Conservation (phyloP, 306 rosid genomes). For the Mimosa bimucronata region DNA sequence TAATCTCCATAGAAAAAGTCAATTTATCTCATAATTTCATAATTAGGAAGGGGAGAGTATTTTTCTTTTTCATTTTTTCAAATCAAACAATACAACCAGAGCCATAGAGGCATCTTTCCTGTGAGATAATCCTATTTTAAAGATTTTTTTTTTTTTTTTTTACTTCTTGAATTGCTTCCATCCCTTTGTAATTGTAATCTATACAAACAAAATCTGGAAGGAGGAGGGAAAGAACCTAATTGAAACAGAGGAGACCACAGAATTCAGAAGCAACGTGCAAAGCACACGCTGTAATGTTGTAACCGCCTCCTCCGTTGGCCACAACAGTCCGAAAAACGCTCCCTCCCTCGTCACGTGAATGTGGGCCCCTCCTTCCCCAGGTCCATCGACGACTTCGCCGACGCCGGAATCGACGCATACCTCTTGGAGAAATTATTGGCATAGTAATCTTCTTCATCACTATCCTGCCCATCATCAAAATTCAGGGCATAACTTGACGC, state of each 20-base stretch:
- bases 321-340: neutral
- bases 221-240: neutral
- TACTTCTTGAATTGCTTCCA: neutral
- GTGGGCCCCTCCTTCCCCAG: constrained; percentile 51
- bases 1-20: no score
- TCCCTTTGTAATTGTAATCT: neutral
- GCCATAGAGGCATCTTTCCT: neutral
- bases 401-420: constrained; percentile 59
- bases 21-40: no score
- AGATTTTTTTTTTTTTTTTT: neutral
- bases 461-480: constrained; percentile 51
- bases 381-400: constrained; percentile 65
- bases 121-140: no score
- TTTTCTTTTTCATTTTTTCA: no score
- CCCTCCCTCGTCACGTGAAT: constrained; percentile 36
- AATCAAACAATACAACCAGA: no score
- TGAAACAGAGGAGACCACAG: neutral
- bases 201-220: neutral
- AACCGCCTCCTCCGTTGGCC: neutral
- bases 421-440: constrained; percentile 53
- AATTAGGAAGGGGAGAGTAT: no score
- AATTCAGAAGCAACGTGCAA: neutral
- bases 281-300: no score
- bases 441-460: constrained; percentile 30
- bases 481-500: constrained; percentile 52